A percentile compares a stretch with the other conserved stretches of the same genome.
Evolutionary conservation across 2,329 filamentous ascomycete genomes (phyloP).

Genomic region (Colletotrichum theobromicola): DNA sequence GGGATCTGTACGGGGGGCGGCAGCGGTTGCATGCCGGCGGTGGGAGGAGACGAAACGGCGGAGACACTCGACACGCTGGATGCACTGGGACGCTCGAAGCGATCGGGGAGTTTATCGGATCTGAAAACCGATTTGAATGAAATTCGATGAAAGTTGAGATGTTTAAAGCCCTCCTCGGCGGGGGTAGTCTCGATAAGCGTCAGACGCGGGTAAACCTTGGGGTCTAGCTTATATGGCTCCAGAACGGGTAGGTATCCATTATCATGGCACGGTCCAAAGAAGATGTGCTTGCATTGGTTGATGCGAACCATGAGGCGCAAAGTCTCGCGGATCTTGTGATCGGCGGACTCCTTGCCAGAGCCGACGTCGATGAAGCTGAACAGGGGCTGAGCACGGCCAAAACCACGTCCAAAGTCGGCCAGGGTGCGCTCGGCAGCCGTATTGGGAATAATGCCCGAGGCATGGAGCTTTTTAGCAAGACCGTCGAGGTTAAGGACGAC

Average conservation of each 20-base stretch:
- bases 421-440: conserved; percentile 25
- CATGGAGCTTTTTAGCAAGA: conserved; percentile 31
- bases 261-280: conserved; percentile 38
- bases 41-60: not conserved
- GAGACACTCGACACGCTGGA: not conserved
- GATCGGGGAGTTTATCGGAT: conserved; percentile 28
- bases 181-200: conserved; percentile 36
- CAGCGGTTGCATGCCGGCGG: not conserved
- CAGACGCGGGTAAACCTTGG: conserved; percentile 28
- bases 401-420: conserved; percentile 35
- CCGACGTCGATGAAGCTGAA: conserved; percentile 41
- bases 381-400: conserved; percentile 36
- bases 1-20: not conserved
- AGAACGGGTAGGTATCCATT: conserved; percentile 38
- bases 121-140: conserved; percentile 34
- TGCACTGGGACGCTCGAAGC: not conserved
- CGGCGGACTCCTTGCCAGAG: conserved; percentile 37
- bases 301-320: conserved; percentile 37
- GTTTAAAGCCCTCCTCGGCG: conserved; percentile 32
- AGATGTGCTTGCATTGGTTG: conserved; percentile 34
- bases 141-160: conserved; percentile 31
- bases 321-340: conserved; percentile 38
- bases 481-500: conserved; percentile 37
- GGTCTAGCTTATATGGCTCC: conserved; percentile 33
- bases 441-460: conserved; percentile 27